phyloP scores from a whole-genome alignment of 2,329 filamentous ascomycete genomes.

The Periconia sp. region DNA sequence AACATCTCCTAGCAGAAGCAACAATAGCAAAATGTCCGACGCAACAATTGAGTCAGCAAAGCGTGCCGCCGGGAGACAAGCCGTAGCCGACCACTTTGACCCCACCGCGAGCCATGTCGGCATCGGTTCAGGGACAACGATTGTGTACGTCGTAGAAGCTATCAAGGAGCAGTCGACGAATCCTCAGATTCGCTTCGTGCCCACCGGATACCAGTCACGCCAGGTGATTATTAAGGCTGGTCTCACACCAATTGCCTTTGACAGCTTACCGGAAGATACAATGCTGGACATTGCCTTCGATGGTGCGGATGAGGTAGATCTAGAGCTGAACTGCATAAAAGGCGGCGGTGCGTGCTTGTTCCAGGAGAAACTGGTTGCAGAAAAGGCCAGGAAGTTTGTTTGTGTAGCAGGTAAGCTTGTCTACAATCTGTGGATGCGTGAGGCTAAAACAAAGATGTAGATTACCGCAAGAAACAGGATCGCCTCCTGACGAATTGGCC shows the following conservation, averaged over 20 bases:
- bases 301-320: constrained; percentile 95
- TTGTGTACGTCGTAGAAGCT: constrained; percentile 84
- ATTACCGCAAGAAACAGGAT: constrained; percentile 86
- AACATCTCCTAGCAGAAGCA: constrained; percentile 9
- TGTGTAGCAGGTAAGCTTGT: constrained; percentile 74
- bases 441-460: constrained; percentile 49
- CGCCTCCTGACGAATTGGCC: constrained; percentile 80
- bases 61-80: constrained; percentile 73
- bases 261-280: constrained; percentile 69
- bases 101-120: constrained; percentile 69
- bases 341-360: constrained; percentile 96
- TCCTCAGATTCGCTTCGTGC: constrained; percentile 77
- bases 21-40: constrained; percentile 36
- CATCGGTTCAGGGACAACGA: constrained; percentile 82
- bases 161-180: constrained; percentile 59
- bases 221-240: constrained; percentile 83
- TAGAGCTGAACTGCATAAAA: constrained; percentile 95
- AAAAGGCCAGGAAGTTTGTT: constrained; percentile 82
- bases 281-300: constrained; percentile 91
- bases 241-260: constrained; percentile 77
- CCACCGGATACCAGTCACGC: constrained; percentile 90
- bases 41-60: constrained; percentile 71
- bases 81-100: constrained; percentile 74
- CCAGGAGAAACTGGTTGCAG: constrained; percentile 95
- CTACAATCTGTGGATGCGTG: constrained; percentile 8